Conservation (phyloP, 1,284 basidiomycete genomes). For the Amylostereum chailletii region DNA sequence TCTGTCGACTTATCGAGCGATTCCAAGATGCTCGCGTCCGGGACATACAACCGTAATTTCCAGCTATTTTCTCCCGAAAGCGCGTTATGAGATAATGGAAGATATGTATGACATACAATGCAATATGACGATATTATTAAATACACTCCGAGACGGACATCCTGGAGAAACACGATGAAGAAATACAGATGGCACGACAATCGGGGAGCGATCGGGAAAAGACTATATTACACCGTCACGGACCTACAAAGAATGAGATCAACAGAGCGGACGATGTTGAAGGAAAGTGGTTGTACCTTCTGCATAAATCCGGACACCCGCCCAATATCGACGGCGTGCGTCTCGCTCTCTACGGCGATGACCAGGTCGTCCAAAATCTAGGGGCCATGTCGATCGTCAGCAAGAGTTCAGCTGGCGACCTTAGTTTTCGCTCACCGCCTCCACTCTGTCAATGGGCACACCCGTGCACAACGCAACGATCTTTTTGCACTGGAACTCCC, state of each 20-base stretch:
- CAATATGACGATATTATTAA: not conserved
- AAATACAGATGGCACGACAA: not conserved
- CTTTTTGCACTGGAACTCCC: constrained; percentile 84
- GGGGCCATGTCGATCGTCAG: constrained; percentile 14
- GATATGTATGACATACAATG: no score
- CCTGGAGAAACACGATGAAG: constrained; percentile 1
- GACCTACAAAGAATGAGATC: constrained; percentile 32
- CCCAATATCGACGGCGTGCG: constrained; percentile 76
- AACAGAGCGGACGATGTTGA: constrained; percentile 3
- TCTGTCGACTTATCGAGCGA: constrained; percentile 86
- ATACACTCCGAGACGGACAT: constrained; percentile 2
- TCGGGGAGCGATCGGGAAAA: not conserved
- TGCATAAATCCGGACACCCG: constrained; percentile 88
- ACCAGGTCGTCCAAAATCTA: constrained; percentile 86
- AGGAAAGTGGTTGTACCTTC: constrained; percentile 38
- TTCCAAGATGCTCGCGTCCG: constrained; percentile 79
- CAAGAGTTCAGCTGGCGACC: constrained; percentile 2
- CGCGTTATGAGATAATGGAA: not conserved
- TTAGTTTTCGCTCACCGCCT: constrained; percentile 57
- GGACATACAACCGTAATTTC: constrained; percentile 90
- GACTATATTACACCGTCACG: constrained; percentile 59
- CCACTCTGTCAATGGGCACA: constrained; percentile 81
- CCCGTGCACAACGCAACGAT: constrained; percentile 88
- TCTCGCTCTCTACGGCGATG: constrained; percentile 84
- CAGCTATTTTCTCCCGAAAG: constrained; percentile 75